Base-by-base conservation (phyloP, 2,329 filamentous ascomycete genomes). In the Lachnellula arida region DNA sequence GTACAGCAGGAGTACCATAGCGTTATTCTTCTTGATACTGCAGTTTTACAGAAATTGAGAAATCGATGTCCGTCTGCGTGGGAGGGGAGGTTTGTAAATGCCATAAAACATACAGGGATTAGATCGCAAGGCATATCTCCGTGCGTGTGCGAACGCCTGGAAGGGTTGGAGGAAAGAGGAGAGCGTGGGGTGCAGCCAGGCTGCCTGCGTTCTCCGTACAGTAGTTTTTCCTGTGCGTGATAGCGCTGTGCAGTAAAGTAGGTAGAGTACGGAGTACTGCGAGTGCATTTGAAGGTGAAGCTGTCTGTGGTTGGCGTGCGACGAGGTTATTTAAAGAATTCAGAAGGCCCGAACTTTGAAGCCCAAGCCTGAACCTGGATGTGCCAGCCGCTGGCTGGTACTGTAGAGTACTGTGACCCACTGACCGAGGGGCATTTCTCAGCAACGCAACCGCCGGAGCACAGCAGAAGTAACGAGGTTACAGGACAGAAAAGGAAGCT, bases 131-230 rank as follows among this genome's bases (percentile, higher is more conserved):
- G 49, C 28, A 47, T 47, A 28, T 15, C 28, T 47, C 44, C 23
- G 15, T 47, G 48, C 49, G 8, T 32, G 8, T 46, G 53, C 23
- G 46, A 48, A 50, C 34, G 44, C 50, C 39, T 50, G 19, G 55
- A 54, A 19, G 56, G 43, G 25, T 52, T 11, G 28, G 25, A 25
- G 25, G 5, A 58, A 25, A 49, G 28, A 17, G 19, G 40, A n/a
- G 12, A 17, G 17, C 53, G 57, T 59, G 53, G 57, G 57, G 57
- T 59, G 57, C 57, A 59, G 55, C 15, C n/a, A 25, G 46, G 43
- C 17, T 14, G 43, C 17, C n/a, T 14, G 14, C 14, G 40, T 51
- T 32, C 22, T 22, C 22, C 22, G 46, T 43, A 53, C 54, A 49
- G 22, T 50, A 50, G 48, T 50, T 34, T 32, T 32, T 32, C 19